Evolutionary conservation across 2,329 filamentous ascomycete species (phyloP), one percentile per base, ranked within the genome.

Genomic region (Fusarium sp.): DNA sequence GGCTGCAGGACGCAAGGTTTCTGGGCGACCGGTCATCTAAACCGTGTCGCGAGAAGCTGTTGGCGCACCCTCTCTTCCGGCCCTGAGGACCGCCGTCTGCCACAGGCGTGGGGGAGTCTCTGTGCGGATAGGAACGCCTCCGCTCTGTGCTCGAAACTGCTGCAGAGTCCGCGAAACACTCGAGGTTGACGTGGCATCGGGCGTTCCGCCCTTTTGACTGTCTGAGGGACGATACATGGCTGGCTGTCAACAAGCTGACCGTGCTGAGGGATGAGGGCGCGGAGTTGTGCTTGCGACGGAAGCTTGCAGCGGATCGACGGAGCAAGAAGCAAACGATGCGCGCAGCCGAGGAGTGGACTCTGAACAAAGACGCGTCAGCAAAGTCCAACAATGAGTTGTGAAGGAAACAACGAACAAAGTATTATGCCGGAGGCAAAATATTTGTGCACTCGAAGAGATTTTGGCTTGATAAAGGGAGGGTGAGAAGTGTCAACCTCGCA

Each of bases 111-210:
- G 54, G 6, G 23, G 14, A 23, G 18, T 6, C 13, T 7, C 16
- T 8, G 9, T n/a, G 4, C 33, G 9, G 10, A 31, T n/a, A 13
- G 67, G n/a, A 7, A 34, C 8, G 2, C 11, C 11, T 51, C 16
- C 27, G 11, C 44, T 50, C 44, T 67, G 25, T 2, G 44, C 57
- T 10, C 51, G 36, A 4, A 67, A 50, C 9, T 42, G 34, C 16
- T 51, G 42, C 9, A 69, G 46, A 3, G 66, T 66, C 6, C 42
- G 65, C 16, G 27, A 36, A n/a, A 62, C 27, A 4, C 62, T 69
- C 7, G 57, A 31, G 6, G 42, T 58, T n/a, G 62, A 36, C 5
- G 54, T 42, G 3, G 46, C 57, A 8, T 56, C 56, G 14, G 31
- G 20, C 4, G 13, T 20, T 4, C n/a, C 18, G 14, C 33, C 38